Evolutionary conservation across 2,329 filamentous ascomycete genomes (phyloP).

Genomic region (Calonectria pseudoreteaudii): DNA sequence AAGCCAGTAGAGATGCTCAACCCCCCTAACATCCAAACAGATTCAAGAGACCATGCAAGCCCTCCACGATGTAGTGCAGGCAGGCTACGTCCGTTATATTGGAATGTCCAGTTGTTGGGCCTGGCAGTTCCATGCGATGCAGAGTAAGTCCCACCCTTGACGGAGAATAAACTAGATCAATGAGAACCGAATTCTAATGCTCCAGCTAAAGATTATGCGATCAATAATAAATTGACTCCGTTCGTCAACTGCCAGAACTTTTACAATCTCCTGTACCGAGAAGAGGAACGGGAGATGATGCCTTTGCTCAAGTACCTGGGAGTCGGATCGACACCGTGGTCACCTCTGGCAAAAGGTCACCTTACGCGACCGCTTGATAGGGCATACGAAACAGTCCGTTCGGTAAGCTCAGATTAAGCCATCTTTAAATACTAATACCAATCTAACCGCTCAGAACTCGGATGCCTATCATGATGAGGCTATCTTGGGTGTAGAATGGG

Average conservation of each 20-base stretch:
- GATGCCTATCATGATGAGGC: constrained; percentile 7
- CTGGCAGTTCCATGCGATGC: constrained; percentile 59
- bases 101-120: constrained; percentile 59
- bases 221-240: constrained; percentile 65
- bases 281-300: constrained; percentile 64
- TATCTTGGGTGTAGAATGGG: constrained; percentile 8
- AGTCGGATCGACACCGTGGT: constrained; percentile 3
- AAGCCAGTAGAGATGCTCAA: no score
- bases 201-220: constrained; percentile 48
- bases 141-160: constrained; percentile 46
- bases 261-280: constrained; percentile 66
- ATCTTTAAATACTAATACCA: no score
- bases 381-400: neutral
- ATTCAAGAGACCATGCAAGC: constrained; percentile 32
- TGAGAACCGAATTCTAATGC: no score
- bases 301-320: constrained; percentile 1
- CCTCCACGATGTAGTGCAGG: constrained; percentile 35
- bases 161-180: no score
- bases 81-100: constrained; percentile 67
- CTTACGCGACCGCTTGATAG: neutral
- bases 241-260: constrained; percentile 70
- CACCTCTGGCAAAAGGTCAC: neutral
- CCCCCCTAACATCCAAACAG: constrained; percentile 31
- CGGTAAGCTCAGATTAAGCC: no score
- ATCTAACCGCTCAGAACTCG: no score